Base-by-base conservation (phyloP, 345 rosid genomes). In the Melaleuca quinquenervia region DNA sequence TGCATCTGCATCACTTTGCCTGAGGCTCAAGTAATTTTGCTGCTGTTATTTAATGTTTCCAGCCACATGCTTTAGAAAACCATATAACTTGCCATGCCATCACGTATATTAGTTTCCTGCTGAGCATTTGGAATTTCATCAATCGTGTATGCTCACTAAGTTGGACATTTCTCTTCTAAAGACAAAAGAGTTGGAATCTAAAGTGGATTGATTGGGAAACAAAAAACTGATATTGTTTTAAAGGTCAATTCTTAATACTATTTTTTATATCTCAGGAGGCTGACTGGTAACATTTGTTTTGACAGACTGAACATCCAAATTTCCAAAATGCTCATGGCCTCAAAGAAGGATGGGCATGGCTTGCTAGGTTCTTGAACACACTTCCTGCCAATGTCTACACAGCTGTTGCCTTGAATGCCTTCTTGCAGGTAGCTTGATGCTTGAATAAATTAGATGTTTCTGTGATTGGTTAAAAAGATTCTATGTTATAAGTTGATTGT, bases 271-370 rank as follows among this genome's bases (percentile, higher is more conserved):
- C 44, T 64, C 76, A 64, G 76, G 45, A 64, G 58, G 83, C 86
- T 90, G 83, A 90, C 64, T 8, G 44, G 27, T 14, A 83, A 26
- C 32, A 53, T 85, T 76, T 87, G 83, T 76, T 80, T 86, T 88
- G 48, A 89, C 94, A 97, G 99, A 94, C 96, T 0, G 94, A 96
- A 90, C 80, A 92, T 70, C 87, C 62, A 22, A 94, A 95, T 85
- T 76, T 87, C 75, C 88, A 85, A 58, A 94, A 95, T 88, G 2
- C 52, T n/a, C 99, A 97, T 84, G 99, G 98, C 86, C 87, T 91
- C n/a, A 88, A 89, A 87, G 93, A 92, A 64, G 98, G 97, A 70
- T 95, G 98, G 98, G 95, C 97, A 64, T 94, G 98, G 96, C 91
- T 95, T 84, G 96, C 96, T 11, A 90, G 96, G 87, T 93, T 95